Base-by-base conservation (phyloP, 179 eudicot genomes). In the Vitellaria paradoxa region DNA sequence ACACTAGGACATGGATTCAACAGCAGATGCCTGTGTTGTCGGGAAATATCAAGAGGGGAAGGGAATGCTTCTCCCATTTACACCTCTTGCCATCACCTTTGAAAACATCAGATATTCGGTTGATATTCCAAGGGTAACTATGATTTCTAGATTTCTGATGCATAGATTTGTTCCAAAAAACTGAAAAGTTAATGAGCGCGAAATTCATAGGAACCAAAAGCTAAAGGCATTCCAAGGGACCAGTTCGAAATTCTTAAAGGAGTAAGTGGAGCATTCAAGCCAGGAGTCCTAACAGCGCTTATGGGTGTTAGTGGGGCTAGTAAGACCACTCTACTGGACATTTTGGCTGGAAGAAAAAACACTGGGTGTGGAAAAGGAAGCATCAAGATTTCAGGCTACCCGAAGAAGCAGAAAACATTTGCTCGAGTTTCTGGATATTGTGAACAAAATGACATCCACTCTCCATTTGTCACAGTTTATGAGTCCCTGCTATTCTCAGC, bases 251-350 rank as follows among this genome's bases (percentile, higher is more conserved):
- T 90, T 79, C 89, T 91, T 8, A 92, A 88, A 78, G 88, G 92
- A 10, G 88, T 91, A 5, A 89, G 91, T 64, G 97, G 95, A 52
- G 86, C 93, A 37, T 91, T 92, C 73, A 85, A 93, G 80, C 95
- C 97, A 3, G 94, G 97, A 68, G 88, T 92, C 73, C 82, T 91
- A 45, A 91, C 94, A 0, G 97, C 94, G 61, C 85, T 91, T 11
- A 91, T 90, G 97, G 97, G 97, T 77, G 90, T 89, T n/a, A 92
- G 94, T 79, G 92, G 97, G 70, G 97, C 97, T 13, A 94, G 97
- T 15, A 92, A 92, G 82, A 92, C 97, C 46, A 91, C 97, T 66
- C 87, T 91, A 18, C 86, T 91, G 91, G 97, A 91, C 77, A 91
- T 90, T 52, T 83, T 92, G 20, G 91, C 97, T 24, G 97, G 97